Evolutionary conservation across 768 basidiomycete species (phyloP).

Genomic region (Multifurca ochricompacta): DNA sequence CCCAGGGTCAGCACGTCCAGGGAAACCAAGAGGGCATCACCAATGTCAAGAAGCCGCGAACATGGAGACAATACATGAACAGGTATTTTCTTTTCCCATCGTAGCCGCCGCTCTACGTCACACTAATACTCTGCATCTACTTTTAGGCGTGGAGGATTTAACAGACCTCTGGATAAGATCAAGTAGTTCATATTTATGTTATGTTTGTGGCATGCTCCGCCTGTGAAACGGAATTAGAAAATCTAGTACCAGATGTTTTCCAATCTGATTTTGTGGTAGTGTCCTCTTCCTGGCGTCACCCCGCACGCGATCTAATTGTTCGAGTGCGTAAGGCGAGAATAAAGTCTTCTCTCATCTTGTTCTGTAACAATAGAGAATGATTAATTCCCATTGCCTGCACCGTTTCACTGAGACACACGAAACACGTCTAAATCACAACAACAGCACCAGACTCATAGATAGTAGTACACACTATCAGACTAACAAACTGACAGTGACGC

Average conservation of each 20-base stretch:
- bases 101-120: slow-evolving; percentile 7
- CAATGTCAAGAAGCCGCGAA: slow-evolving; percentile 72
- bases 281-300: too few species aligned
- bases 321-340: too few species aligned
- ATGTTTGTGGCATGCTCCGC: neutral
- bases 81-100: slow-evolving; percentile 39
- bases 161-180: slow-evolving; percentile 93
- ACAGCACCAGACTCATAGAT: slow-evolving; percentile 6
- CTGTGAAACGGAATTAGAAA: neutral
- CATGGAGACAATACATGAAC: slow-evolving; percentile 99
- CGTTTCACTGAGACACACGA: neutral
- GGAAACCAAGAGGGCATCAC: slow-evolving; percentile 74
- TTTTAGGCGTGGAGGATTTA: slow-evolving; percentile 73
- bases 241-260: neutral
- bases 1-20: slow-evolving; percentile 67
- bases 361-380: neutral
- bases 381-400: neutral
- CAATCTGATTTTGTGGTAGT: neutral
- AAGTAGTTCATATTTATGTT: slow-evolving; percentile 44
- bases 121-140: neutral
- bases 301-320: too few species aligned
- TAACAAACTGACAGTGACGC: neutral
- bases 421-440: slow-evolving; percentile 14
- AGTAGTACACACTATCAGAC: slow-evolving; percentile 14
- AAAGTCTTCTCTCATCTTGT: neutral